Percentiles rank a stretch among this genome's conserved stretches.
Evolutionary conservation across 345 rosid species (phyloP).

Genomic region (Stellera chamaejasme): DNA sequence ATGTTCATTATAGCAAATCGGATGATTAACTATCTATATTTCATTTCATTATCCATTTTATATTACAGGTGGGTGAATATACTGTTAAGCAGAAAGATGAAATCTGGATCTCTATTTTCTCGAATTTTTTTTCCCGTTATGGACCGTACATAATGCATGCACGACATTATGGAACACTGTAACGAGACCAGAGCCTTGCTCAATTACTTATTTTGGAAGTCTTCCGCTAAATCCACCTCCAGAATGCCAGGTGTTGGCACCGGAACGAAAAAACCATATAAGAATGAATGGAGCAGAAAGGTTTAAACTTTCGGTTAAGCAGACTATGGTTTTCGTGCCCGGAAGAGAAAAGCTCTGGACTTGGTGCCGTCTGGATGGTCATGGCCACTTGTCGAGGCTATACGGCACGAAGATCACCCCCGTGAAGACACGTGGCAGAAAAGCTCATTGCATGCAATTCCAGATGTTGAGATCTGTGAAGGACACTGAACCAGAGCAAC

Average conservation of each 20-base stretch:
- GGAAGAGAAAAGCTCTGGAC: not conserved
- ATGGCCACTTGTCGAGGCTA: conserved; percentile 18
- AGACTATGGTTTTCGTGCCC: conserved; percentile 1
- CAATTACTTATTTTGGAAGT: not conserved
- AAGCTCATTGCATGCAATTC: not conserved
- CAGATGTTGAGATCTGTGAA: conserved; percentile 8
- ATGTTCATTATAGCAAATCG: no score
- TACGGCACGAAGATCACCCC: conserved; percentile 11
- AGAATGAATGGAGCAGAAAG: not conserved
- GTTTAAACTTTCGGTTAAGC: no score
- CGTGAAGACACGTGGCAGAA: conserved; percentile 24
- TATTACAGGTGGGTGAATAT: no score
- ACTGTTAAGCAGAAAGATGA: no score
- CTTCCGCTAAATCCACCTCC: no score
- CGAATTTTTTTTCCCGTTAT: not conserved
- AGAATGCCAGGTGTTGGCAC: conserved; percentile 8
- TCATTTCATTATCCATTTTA: no score
- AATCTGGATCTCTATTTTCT: not conserved
- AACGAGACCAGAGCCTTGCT: not conserved
- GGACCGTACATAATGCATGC: not conserved
- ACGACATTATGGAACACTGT: not conserved
- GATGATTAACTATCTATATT: no score
- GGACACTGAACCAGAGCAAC: conserved; percentile 12
- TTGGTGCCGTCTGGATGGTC: not conserved
- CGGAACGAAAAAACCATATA: not conserved